Evolutionary conservation across 2,329 filamentous ascomycete genomes (phyloP).

Genomic region (Penicillium sp.): DNA sequence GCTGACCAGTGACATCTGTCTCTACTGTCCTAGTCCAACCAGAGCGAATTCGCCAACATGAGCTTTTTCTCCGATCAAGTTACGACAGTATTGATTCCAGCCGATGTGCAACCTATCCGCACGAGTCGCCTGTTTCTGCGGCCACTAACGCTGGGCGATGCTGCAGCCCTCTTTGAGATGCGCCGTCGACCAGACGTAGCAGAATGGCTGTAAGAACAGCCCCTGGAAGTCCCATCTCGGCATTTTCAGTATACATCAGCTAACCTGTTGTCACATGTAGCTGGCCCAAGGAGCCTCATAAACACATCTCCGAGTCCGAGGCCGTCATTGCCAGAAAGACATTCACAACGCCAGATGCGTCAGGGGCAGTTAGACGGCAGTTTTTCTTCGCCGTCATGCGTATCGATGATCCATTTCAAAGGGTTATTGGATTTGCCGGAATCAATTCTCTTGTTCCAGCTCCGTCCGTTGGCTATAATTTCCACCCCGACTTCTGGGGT

Average conservation of each 20-base stretch:
- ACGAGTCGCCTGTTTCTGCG: constrained; percentile 23
- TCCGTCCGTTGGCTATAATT: constrained; percentile 23
- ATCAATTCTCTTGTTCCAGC: constrained; percentile 19
- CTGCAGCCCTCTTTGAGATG: constrained; percentile 22
- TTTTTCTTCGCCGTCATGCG: constrained; percentile 22
- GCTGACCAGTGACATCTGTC: too few species aligned
- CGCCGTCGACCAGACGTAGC: constrained; percentile 27
- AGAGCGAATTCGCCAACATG: neutral
- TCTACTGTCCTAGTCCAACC: neutral
- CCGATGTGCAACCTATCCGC: constrained; percentile 2
- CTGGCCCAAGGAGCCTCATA: constrained; percentile 15
- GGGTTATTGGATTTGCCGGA: constrained; percentile 19
- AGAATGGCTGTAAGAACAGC: constrained; percentile 25
- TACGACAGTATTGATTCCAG: constrained; percentile 15
- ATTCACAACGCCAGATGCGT: constrained; percentile 21
- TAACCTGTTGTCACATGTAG: neutral
- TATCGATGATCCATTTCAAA: constrained; percentile 12
- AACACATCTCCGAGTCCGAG: constrained; percentile 17
- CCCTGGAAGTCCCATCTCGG: neutral
- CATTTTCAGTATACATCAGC: neutral
- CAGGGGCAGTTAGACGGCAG: constrained; percentile 16
- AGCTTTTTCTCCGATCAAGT: constrained; percentile 15
- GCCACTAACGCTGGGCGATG: constrained; percentile 19
- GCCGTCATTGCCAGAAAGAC: constrained; percentile 10
- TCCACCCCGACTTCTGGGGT: constrained; percentile 27